Conservation (phyloP, 169 alveolate genomes). For the Babesia ovata region DNA sequence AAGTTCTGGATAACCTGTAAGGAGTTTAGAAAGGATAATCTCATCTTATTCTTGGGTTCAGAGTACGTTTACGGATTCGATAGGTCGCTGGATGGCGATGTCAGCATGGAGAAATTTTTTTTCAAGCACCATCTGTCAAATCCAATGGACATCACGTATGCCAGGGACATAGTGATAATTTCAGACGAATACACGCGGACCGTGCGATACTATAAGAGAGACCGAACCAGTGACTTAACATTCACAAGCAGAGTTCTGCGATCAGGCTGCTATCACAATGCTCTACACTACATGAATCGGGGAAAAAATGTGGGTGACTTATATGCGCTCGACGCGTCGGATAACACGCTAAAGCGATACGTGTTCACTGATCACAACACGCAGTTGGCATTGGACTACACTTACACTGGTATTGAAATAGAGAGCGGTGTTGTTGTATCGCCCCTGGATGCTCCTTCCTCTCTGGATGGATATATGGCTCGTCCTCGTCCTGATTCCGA, state of each 20-base stretch:
- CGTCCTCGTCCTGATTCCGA: no score
- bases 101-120: not conserved
- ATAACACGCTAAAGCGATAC: slow-evolving; percentile 17
- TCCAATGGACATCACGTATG: slow-evolving; percentile 54
- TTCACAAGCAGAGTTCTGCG: not conserved
- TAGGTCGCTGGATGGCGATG: slow-evolving; percentile 1
- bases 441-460: slow-evolving; percentile 18
- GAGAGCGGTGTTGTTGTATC: slow-evolving; percentile 3
- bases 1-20: slow-evolving; percentile 57
- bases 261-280: slow-evolving; percentile 17
- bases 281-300: slow-evolving; percentile 9
- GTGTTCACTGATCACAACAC: not conserved
- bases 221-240: not conserved
- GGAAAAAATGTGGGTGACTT: not conserved
- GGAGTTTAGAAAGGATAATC: not conserved
- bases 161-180: slow-evolving; percentile 4
- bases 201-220: not conserved
- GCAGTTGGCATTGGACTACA: not conserved
- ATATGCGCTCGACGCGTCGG: slow-evolving; percentile 40
- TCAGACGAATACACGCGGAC: slow-evolving; percentile 52
- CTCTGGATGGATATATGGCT: slow-evolving; percentile 25
- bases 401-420: not conserved
- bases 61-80: not conserved
- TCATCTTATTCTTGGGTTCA: slow-evolving; percentile 33
- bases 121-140: slow-evolving; percentile 35